These are phyloP conservation scores for Cordyceps cicadae DNA, from an alignment of 2,329 filamentous ascomycete genomes.

Conservation along the genomic window DNA sequence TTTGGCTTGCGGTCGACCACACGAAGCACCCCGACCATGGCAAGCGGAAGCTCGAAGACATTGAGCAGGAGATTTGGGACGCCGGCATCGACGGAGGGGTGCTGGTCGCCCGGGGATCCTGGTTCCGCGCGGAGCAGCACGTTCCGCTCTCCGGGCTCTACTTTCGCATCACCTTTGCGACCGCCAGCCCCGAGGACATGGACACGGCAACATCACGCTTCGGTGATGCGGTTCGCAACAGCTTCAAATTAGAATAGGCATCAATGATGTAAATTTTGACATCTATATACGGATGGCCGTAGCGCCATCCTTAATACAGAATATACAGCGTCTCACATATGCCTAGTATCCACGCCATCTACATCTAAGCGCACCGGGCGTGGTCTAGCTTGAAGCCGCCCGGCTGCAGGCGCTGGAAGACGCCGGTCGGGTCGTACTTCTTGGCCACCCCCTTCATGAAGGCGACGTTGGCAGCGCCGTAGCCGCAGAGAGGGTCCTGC, in stretches of 20 bases:
- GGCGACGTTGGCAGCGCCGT: slow-evolving; percentile 28
- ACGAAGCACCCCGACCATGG: slow-evolving; percentile 54
- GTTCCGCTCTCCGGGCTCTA: slow-evolving; percentile 58
- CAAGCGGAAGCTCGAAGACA: slow-evolving; percentile 46
- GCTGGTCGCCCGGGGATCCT: slow-evolving; percentile 75
- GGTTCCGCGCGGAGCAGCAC: slow-evolving; percentile 74
- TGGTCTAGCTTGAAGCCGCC: slow-evolving; percentile 21
- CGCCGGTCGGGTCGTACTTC: slow-evolving; percentile 26
- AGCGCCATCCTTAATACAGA: neutral
- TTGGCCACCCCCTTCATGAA: slow-evolving; percentile 20
- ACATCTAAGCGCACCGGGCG: neutral
- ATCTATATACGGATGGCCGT: neutral
- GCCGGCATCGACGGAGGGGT: slow-evolving; percentile 67
- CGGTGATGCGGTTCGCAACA: slow-evolving; percentile 61
- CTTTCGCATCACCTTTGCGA: slow-evolving; percentile 85
- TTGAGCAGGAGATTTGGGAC: slow-evolving; percentile 85
- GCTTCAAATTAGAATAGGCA: neutral
- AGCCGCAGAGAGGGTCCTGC: slow-evolving; percentile 30
- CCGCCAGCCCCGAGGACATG: slow-evolving; percentile 65
- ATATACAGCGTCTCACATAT: neutral
- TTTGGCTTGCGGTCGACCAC: slow-evolving; percentile 66
- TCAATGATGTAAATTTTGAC: slow-evolving; percentile 1
- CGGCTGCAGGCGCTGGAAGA: slow-evolving; percentile 25
- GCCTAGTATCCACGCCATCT: neutral
- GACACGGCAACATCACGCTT: slow-evolving; percentile 65